Evolutionary conservation across 2,329 filamentous ascomycete genomes (phyloP), one percentile per base, ranked within the genome.

Genomic region (Aspergillus candidus): DNA sequence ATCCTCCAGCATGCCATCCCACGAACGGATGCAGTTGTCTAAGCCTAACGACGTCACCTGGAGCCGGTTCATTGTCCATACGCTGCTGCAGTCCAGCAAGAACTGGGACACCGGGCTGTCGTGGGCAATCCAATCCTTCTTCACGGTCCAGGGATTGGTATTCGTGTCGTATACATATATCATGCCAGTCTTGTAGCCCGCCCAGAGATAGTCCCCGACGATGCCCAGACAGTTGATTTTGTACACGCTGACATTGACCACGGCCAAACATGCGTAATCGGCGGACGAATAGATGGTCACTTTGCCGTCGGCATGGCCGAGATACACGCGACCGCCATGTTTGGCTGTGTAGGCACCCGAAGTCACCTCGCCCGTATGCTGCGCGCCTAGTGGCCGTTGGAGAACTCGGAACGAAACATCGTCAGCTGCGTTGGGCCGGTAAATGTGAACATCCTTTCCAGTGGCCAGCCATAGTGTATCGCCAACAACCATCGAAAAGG

Each of bases 41-140:
- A 84, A 84, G 5, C 93, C 93, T 2, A 97, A 73, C 1, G 89
- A 91, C 4, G 91, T 76, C 13, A 97, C 86, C 57, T 96, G 90
- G 38, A 88, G 72, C 17, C 88, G 81, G 55, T 93, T 88, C 49
- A 93, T 74, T 43, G 83, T 88, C 79, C 90, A 97, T 39, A 89
- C 81, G 58, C 87, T 88, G 30, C 88, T 86, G 1, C 78, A 75
- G 61, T 98, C 93, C 2, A 85, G 79, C 11, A 86, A 69, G 46
- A 98, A 79, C 46, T 82, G 84, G 37, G 86, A 77, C 6, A 95
- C 83, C 0, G 90, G 86, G 51, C 85, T 85, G 6, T 88, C 83
- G 61, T 97, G 93, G 3, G 88, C 91, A 52, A 84, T 82, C 91
- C 93, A 98, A 59, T 97, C 91, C 65, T 98, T 98, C 69, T 87